Evolutionary conservation across 2,329 filamentous ascomycete genomes (phyloP).

Genomic region (Stagonosporopsis chrysanthemi): DNA sequence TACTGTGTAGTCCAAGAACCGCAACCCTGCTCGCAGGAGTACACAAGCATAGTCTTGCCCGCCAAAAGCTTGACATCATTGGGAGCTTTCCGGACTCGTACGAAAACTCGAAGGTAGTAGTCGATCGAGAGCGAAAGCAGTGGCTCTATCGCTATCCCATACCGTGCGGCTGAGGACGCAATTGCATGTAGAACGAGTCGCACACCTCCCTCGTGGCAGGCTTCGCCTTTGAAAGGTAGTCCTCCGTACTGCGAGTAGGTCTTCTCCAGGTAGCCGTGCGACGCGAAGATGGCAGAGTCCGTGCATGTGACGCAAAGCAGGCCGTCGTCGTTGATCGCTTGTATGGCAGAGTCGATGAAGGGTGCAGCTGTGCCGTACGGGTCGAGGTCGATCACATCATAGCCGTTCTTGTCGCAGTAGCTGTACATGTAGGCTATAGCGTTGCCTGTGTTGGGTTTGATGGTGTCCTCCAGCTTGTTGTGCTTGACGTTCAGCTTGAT

Average conservation of each 20-base stretch:
- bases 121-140: slow-evolving; percentile 93
- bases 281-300: slow-evolving; percentile 93
- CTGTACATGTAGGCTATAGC: slow-evolving; percentile 92
- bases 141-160: slow-evolving; percentile 89
- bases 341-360: slow-evolving; percentile 90
- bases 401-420: slow-evolving; percentile 65
- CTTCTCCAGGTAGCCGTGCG: slow-evolving; percentile 93
- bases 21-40: slow-evolving; percentile 89
- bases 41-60: slow-evolving; percentile 90
- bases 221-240: slow-evolving; percentile 80
- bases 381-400: slow-evolving; percentile 95
- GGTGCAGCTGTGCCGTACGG: slow-evolving; percentile 93
- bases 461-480: slow-evolving; percentile 75
- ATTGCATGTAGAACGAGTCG: slow-evolving; percentile 85
- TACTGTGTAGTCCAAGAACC: slow-evolving; percentile 89
- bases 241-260: slow-evolving; percentile 93
- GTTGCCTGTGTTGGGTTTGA: slow-evolving; percentile 79
- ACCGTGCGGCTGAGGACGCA: slow-evolving; percentile 79
- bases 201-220: slow-evolving; percentile 88
- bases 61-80: slow-evolving; percentile 89
- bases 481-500: slow-evolving; percentile 87
- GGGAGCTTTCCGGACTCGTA: slow-evolving; percentile 79
- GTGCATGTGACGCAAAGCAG: slow-evolving; percentile 96
- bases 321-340: slow-evolving; percentile 86
- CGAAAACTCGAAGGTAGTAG: slow-evolving; percentile 91